Percentiles rank a stretch among this genome's conserved stretches.
Evolutionary conservation across 2,329 filamentous ascomycete species (phyloP).

Genomic region (Colletotrichum salicis): DNA sequence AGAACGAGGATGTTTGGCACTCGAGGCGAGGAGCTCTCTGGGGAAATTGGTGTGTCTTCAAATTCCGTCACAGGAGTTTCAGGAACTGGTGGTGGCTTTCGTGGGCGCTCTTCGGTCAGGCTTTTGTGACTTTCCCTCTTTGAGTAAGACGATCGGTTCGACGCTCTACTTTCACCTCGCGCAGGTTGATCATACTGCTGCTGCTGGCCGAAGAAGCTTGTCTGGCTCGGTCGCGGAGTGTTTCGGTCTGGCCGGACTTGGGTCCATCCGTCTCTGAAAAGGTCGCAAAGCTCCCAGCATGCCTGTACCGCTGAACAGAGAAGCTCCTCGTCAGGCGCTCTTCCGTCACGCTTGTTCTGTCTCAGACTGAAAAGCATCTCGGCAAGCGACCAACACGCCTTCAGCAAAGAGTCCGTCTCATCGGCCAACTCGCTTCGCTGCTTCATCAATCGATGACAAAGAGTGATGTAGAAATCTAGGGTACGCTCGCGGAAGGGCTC

Average conservation of each 20-base stretch:
- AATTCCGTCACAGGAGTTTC: slow-evolving; percentile 97
- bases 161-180: slow-evolving; percentile 60
- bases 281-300: slow-evolving; percentile 93
- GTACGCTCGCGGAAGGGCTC: slow-evolving; percentile 90
- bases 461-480: slow-evolving; percentile 91
- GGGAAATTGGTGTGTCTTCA: slow-evolving; percentile 87
- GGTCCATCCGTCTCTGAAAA: slow-evolving; percentile 93
- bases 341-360: slow-evolving; percentile 81
- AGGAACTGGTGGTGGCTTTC: slow-evolving; percentile 66
- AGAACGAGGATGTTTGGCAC: slow-evolving; percentile 90
- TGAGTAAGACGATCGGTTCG: slow-evolving; percentile 63
- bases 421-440: slow-evolving; percentile 81
- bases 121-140: slow-evolving; percentile 66
- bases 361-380: slow-evolving; percentile 94
- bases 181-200: slow-evolving; percentile 57
- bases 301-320: slow-evolving; percentile 89
- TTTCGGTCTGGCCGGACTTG: slow-evolving; percentile 86
- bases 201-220: slow-evolving; percentile 71
- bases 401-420: slow-evolving; percentile 85
- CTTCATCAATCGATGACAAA: slow-evolving; percentile 97
- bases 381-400: slow-evolving; percentile 88
- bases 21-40: slow-evolving; percentile 78
- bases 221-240: slow-evolving; percentile 84
- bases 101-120: slow-evolving; percentile 59
- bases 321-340: slow-evolving; percentile 81